A percentile compares a stretch with the other conserved stretches of the same genome.
Conservation (phyloP, 345 rosid genomes). For the Populus simonii region DNA sequence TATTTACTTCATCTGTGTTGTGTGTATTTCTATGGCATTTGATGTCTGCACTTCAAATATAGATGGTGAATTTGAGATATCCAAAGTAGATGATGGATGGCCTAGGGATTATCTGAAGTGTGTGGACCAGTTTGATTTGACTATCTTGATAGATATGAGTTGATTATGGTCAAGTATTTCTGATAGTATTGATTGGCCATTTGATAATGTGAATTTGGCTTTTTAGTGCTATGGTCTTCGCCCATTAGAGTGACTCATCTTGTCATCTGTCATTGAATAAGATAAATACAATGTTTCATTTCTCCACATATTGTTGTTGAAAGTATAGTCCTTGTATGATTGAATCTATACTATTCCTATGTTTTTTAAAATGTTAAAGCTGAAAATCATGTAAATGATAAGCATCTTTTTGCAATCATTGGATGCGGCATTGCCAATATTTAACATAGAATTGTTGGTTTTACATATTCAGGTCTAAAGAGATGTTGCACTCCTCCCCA, state of each 20-base stretch:
- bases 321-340: background rate
- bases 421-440: background rate
- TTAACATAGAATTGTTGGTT: background rate
- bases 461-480: constrained; percentile 35
- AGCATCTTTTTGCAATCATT: background rate
- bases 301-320: background rate
- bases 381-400: background rate
- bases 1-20: background rate
- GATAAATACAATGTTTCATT: background rate
- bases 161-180: background rate
- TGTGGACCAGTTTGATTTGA: background rate
- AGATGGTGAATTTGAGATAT: background rate
- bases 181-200: background rate
- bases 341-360: background rate
- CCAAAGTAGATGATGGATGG: background rate
- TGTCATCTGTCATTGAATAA: background rate
- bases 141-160: background rate
- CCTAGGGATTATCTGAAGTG: background rate
- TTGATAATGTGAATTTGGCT: background rate
- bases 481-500: constrained; percentile 39
- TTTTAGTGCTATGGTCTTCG: background rate
- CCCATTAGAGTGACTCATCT: background rate
- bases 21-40: background rate
- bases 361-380: background rate
- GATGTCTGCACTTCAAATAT: background rate